Evolutionary conservation across 2,329 filamentous ascomycete species (phyloP).

Genomic region (Phialophora verrucosa): DNA sequence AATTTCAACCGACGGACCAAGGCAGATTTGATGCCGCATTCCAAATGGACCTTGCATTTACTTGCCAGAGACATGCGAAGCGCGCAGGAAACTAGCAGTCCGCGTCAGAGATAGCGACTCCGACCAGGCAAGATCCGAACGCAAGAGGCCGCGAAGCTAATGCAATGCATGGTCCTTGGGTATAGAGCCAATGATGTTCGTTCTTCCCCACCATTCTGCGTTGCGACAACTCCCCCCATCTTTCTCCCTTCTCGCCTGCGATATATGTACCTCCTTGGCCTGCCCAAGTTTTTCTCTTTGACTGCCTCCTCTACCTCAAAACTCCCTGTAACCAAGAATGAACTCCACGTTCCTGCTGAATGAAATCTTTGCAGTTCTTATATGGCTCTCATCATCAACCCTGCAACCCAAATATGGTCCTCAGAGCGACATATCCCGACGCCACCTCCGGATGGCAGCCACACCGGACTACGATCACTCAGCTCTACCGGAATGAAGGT

Average conservation of each 20-base stretch:
- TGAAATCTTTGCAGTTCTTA: neutral
- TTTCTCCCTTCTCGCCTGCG: neutral
- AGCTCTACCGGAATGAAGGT: constrained; percentile 17
- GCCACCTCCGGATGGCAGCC: constrained; percentile 8
- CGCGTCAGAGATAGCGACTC: neutral
- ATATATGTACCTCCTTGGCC: neutral
- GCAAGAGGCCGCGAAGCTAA: neutral
- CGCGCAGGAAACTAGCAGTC: neutral
- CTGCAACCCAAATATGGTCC: neutral
- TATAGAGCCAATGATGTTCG: neutral
- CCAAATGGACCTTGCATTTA: neutral
- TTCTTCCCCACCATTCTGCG: neutral
- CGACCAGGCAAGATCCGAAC: neutral
- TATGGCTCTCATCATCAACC: neutral
- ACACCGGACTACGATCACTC: constrained; percentile 15
- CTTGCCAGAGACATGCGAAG: neutral
- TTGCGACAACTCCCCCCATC: neutral
- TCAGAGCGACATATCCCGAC: constrained; percentile 11
- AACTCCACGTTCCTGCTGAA: constrained; percentile 9
- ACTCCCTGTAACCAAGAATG: neutral
- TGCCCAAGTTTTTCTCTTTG: neutral
- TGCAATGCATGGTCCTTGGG: constrained; percentile 18
- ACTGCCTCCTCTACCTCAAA: neutral
- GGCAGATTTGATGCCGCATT: neutral
- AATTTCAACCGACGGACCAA: neutral